Evolutionary conservation across 108 stramenopile genomes (phyloP), one percentile per base, ranked within the genome.

Genomic region (Hondaea fermentalgiana): DNA sequence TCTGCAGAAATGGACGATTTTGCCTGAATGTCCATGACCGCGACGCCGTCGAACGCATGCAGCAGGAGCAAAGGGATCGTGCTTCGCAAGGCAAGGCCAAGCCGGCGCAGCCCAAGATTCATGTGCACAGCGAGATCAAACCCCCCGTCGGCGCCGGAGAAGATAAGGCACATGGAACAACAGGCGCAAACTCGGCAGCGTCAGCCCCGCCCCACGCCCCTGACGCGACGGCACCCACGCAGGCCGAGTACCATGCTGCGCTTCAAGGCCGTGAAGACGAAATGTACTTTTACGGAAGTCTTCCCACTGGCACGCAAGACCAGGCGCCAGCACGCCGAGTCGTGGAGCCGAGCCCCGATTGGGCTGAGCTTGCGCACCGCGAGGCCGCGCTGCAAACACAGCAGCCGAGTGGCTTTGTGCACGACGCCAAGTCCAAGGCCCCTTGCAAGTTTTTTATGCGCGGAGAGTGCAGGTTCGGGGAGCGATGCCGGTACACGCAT

Each of bases 281-380:
- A 17, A 47, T 83, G 49, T 83, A 83, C 76, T 83, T 83, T 83
- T 83, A 83, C 76, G 76, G 76, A 19, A 23, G 28, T 12, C 76
- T 83, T 23, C 51, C 76, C n/a, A 12, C 76, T 28, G 76, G 19
- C 6, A 45, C 45, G 19, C 45, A 55, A 53, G 64, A 69, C 25
- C 76, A 83, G 25, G 2, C 3, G 10, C 23, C 76, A 83, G 17
- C 76, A 0, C n/a, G 25, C 49, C 19, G 51, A 6, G 3, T 45
- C 49, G 4, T 23, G 8, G 76, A 45, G 16, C 76, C 76, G 3
- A 12, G 19, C 45, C 76, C 76, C 6, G 76, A 83, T 3, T 83
- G 76, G 76, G 45, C 76, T 16, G 51, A 83, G 0, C 76, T 83
- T 17, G 64, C 64, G 14, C 64, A 69, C 35, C 25, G 64, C 23